phyloP scores from a whole-genome alignment of 140 eudicot genomes.

The Cichorium intybus region DNA sequence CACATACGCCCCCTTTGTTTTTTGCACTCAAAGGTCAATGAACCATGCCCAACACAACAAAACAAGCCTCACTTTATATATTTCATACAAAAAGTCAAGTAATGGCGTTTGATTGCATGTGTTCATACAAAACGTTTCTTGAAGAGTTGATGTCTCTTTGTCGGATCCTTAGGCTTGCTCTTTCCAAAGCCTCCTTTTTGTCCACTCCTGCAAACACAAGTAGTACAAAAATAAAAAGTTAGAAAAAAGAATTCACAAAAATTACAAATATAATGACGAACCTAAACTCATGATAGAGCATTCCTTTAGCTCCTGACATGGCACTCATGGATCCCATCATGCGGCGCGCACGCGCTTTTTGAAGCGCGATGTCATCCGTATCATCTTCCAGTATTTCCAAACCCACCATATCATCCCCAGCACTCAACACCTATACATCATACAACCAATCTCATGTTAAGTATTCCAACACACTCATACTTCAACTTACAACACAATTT shows the following conservation, averaged over 20 bases:
- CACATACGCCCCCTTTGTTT: not conserved
- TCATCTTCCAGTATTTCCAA: slow-evolving; percentile 89
- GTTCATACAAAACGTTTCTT: slow-evolving; percentile 61
- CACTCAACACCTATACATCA: slow-evolving; percentile 61
- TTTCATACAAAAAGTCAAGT: not conserved
- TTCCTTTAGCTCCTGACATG: slow-evolving; percentile 93
- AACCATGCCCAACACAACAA: slow-evolving; percentile 19
- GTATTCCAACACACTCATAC: no score
- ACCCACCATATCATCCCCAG: slow-evolving; percentile 82
- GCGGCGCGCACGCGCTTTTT: slow-evolving; percentile 89
- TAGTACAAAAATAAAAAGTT: not conserved
- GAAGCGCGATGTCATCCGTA: slow-evolving; percentile 83
- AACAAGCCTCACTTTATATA: slow-evolving; percentile 3
- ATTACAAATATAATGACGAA: slow-evolving; percentile 7
- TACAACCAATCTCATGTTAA: not conserved
- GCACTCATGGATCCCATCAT: slow-evolving; percentile 75
- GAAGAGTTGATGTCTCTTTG: slow-evolving; percentile 73
- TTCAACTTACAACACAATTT: no score
- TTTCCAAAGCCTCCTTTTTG: slow-evolving; percentile 42
- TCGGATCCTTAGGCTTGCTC: slow-evolving; percentile 81
- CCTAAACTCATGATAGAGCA: slow-evolving; percentile 81
- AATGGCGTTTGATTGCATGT: not conserved
- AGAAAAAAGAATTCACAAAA: not conserved
- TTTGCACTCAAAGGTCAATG: not conserved
- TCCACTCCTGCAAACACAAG: slow-evolving; percentile 46